A percentile compares a stretch with the other conserved stretches of the same genome.
phyloP scores from a whole-genome alignment of 441 rosid genomes.

The Euphorbia corollata region DNA sequence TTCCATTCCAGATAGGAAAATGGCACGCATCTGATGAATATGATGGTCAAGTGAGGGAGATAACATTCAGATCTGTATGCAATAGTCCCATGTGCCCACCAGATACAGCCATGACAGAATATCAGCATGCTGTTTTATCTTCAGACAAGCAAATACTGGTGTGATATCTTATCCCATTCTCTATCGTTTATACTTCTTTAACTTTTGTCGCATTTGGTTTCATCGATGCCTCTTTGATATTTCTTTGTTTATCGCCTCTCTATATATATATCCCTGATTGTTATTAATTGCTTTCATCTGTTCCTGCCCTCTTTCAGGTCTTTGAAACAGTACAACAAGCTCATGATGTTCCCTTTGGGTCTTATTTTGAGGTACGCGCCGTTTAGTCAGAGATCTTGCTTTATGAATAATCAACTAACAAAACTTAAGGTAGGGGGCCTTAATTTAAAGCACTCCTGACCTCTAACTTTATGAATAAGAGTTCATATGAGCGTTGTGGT shows the following conservation, averaged over 20 bases:
- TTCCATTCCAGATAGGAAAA: constrained; percentile 57
- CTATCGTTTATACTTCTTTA: background rate
- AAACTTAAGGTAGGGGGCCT: too few species aligned
- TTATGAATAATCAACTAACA: background rate
- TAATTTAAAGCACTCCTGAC: background rate
- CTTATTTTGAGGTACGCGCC: constrained; percentile 74
- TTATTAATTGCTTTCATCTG: background rate
- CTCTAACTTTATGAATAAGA: background rate
- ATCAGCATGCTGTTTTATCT: constrained; percentile 76
- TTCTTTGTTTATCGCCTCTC: background rate
- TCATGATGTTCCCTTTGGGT: constrained; percentile 95
- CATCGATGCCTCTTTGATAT: background rate
- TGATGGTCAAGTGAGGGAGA: constrained; percentile 95
- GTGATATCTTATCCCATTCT: constrained; percentile 16
- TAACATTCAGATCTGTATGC: constrained; percentile 79
- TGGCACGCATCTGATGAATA: constrained; percentile 92
- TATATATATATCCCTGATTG: background rate
- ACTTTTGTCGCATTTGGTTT: background rate
- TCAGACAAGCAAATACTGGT: constrained; percentile 74
- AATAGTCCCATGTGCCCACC: constrained; percentile 99
- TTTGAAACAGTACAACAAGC: constrained; percentile 95
- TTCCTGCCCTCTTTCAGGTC: constrained; percentile 50
- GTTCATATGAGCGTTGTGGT: too few species aligned
- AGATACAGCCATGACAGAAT: constrained; percentile 93
- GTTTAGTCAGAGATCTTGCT: background rate